Evolutionary conservation across 257 asterid genomes (phyloP).

Genomic region (Petunia secreta): DNA sequence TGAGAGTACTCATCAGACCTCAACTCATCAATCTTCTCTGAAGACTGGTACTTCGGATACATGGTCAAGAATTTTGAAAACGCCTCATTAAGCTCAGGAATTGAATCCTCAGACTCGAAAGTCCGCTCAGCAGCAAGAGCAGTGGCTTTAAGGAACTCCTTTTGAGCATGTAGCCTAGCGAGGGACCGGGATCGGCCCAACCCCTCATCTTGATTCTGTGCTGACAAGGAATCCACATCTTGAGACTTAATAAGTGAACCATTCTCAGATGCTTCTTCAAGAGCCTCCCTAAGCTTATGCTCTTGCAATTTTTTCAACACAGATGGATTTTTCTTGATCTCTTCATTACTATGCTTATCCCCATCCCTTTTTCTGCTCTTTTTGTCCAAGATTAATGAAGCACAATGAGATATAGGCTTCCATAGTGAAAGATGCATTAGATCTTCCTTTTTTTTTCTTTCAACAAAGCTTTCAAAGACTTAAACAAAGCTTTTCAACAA

Average conservation of each 20-base stretch:
- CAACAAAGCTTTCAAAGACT: slow-evolving; percentile 26
- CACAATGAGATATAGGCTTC: slow-evolving; percentile 98
- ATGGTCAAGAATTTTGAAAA: slow-evolving; percentile 81
- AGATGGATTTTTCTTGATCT: slow-evolving; percentile 67
- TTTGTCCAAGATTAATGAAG: slow-evolving; percentile 88
- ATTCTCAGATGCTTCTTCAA: slow-evolving; percentile 97
- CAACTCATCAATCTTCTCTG: slow-evolving; percentile 90
- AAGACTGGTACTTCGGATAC: slow-evolving; percentile 86
- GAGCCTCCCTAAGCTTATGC: slow-evolving; percentile 92
- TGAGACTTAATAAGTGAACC: slow-evolving; percentile 87
- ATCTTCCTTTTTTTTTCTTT: slow-evolving; percentile 36
- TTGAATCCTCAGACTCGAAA: slow-evolving; percentile 64
- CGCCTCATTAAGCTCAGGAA: slow-evolving; percentile 71
- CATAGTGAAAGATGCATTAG: slow-evolving; percentile 96
- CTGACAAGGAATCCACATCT: slow-evolving; percentile 67
- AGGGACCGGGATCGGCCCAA: slow-evolving; percentile 89
- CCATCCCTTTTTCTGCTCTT: slow-evolving; percentile 83
- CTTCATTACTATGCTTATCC: slow-evolving; percentile 64
- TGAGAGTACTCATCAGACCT: slow-evolving; percentile 87
- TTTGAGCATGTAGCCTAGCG: slow-evolving; percentile 91
- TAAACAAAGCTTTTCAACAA: slow-evolving; percentile 34
- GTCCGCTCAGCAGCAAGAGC: slow-evolving; percentile 91
- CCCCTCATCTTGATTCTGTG: slow-evolving; percentile 68
- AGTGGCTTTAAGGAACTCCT: slow-evolving; percentile 90
- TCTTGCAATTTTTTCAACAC: slow-evolving; percentile 76